Percentiles rank a stretch among this genome's conserved stretches.
These are phyloP conservation scores for Curvularia hawaiiensis DNA, from an alignment of 2,329 filamentous ascomycete species.

Conservation along the genomic window DNA sequence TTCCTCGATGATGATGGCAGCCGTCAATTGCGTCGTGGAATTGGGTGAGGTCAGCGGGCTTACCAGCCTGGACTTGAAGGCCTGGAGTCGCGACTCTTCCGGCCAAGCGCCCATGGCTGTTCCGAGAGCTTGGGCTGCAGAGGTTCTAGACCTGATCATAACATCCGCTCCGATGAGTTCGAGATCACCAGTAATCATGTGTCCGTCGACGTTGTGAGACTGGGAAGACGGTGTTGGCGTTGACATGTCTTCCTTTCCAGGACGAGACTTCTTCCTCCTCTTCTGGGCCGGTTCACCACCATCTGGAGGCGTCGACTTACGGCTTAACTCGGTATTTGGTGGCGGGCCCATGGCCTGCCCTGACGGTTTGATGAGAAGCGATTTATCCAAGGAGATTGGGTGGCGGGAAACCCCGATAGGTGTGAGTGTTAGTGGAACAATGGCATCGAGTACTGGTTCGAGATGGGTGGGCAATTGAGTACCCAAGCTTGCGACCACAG, in stretches of 20 bases:
- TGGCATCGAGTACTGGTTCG: slow-evolving; percentile 73
- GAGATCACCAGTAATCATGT: slow-evolving; percentile 96
- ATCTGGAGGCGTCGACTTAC: slow-evolving; percentile 41
- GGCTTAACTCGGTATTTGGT: slow-evolving; percentile 28
- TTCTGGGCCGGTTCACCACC: slow-evolving; percentile 66
- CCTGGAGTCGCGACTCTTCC: slow-evolving; percentile 60
- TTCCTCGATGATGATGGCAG: slow-evolving; percentile 85
- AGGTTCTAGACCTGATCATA: slow-evolving; percentile 87
- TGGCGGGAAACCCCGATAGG: slow-evolving; percentile 91
- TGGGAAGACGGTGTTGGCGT: slow-evolving; percentile 63
- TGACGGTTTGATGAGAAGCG: slow-evolving; percentile 90
- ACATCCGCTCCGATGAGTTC: slow-evolving; percentile 91
- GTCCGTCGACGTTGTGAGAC: slow-evolving; percentile 89
- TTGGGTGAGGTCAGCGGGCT: slow-evolving; percentile 72
- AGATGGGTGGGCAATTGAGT: slow-evolving; percentile 75
- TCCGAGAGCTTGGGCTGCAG: slow-evolving; percentile 83
- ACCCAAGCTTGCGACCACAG: slow-evolving; percentile 72
- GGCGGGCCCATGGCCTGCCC: slow-evolving; percentile 76
- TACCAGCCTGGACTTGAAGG: slow-evolving; percentile 69
- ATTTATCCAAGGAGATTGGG: slow-evolving; percentile 88
- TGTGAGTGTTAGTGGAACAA: slow-evolving; percentile 84
- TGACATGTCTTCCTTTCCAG: slow-evolving; percentile 63
- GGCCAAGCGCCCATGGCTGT: slow-evolving; percentile 80
- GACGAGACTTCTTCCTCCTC: slow-evolving; percentile 82
- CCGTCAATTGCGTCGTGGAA: slow-evolving; percentile 84